These are phyloP conservation scores for Triadica sebifera DNA, from an alignment of 345 rosid species.

Conservation along the genomic window DNA sequence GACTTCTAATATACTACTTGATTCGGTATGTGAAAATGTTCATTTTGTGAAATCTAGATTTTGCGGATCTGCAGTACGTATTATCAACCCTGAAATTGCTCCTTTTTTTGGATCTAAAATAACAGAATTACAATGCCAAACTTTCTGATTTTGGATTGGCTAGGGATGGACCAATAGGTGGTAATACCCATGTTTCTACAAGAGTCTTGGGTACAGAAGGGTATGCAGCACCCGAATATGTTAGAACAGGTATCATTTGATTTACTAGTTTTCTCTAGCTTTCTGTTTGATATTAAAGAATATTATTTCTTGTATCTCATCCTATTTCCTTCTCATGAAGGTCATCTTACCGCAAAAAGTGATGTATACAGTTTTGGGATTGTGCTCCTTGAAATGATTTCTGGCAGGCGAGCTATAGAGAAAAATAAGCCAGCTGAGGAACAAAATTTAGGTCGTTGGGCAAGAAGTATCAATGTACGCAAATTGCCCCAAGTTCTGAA, in stretches of 20 bases:
- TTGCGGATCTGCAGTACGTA: not conserved
- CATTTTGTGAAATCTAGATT: not conserved
- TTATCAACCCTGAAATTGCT: not conserved
- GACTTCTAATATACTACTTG: slow-evolving; percentile 31
- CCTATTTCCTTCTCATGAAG: slow-evolving; percentile 7
- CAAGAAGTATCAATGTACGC: too few species aligned
- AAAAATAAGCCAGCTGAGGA: slow-evolving; percentile 23
- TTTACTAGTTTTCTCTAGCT: not conserved
- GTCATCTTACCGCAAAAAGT: slow-evolving; percentile 26
- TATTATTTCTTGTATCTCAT: not conserved
- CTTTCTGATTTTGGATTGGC: slow-evolving; percentile 36
- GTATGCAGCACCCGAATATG: slow-evolving; percentile 35
- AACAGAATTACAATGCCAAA: slow-evolving; percentile 30
- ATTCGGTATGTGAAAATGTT: slow-evolving; percentile 23
- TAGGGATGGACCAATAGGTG: slow-evolving; percentile 30
- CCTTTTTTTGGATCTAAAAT: not conserved
- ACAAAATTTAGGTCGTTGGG: slow-evolving; percentile 26
- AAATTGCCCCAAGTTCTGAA: too few species aligned
- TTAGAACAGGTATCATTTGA: slow-evolving; percentile 24
- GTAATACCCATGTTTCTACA: slow-evolving; percentile 30
- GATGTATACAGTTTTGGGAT: slow-evolving; percentile 33
- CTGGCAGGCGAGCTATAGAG: slow-evolving; percentile 30
- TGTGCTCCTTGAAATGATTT: slow-evolving; percentile 29
- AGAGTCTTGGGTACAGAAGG: slow-evolving; percentile 34
- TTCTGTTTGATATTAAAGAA: too few species aligned